A percentile compares a stretch with the other conserved stretches of the same genome.
phyloP scores from a whole-genome alignment of 768 basidiomycete genomes.

The Lanmaoa pseudosensibilis region DNA sequence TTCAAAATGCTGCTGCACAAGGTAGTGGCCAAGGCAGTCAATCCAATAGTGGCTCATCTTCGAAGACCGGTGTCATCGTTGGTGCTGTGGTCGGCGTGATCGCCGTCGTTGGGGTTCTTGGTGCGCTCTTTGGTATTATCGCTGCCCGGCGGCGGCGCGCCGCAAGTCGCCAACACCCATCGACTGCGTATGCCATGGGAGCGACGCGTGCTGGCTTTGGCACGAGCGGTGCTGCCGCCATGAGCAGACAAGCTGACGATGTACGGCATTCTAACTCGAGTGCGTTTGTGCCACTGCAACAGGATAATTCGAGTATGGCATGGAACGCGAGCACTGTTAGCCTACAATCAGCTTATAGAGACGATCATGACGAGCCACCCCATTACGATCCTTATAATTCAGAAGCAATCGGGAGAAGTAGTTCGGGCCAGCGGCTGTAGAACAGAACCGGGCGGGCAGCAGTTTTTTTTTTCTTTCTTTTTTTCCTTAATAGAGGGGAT shows the following conservation, averaged over 20 bases:
- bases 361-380: constrained; percentile 24
- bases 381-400: constrained; percentile 30
- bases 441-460: constrained; percentile 5
- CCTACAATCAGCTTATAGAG: constrained; percentile 42
- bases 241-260: constrained; percentile 23
- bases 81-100: constrained; percentile 33
- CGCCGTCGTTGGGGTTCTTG: constrained; percentile 31
- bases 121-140: constrained; percentile 43
- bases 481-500: not conserved
- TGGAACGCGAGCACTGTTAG: constrained; percentile 58
- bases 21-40: constrained; percentile 27
- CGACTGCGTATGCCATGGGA: constrained; percentile 41
- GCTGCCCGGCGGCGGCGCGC: constrained; percentile 52
- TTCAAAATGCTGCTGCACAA: constrained; percentile 43
- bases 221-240: constrained; percentile 22
- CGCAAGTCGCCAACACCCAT: constrained; percentile 31
- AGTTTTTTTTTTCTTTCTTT: not conserved
- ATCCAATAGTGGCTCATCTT: constrained; percentile 22
- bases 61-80: constrained; percentile 26
- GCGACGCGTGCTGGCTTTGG: constrained; percentile 30
- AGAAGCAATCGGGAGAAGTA: constrained; percentile 28
- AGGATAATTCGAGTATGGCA: constrained; percentile 54
- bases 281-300: constrained; percentile 70
- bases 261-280: constrained; percentile 59
- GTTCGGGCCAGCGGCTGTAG: constrained; percentile 26